Evolutionary conservation across 2,329 filamentous ascomycete genomes (phyloP), one percentile per base, ranked within the genome.

Genomic region (Fusarium fracticaudum): DNA sequence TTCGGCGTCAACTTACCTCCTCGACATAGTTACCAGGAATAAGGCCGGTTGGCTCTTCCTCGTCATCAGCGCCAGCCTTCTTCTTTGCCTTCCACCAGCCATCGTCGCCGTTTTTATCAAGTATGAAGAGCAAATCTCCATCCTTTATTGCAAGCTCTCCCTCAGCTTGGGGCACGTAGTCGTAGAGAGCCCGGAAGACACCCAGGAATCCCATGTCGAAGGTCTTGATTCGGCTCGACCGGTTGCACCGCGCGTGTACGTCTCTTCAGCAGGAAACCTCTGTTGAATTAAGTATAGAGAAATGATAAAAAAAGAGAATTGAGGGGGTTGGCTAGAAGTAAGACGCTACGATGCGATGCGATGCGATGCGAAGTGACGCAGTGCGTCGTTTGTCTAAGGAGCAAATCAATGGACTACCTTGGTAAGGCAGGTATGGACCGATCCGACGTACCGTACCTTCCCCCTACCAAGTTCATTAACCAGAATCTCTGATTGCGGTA

Each of bases 31-130:
- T 99, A 81, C 93, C 95, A 20, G 96, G 96, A 68, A 99, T 92
- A 80, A 98, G 85, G 69, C 95, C 95, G 77, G 94, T 91, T 7
- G 95, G 95, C 84, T 98, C 95, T 48, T 98, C 95, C 47, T 97
- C 95, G 48, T 97, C 95, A 43, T 95, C 93, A 33, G 86, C 88
- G 38, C 89, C 90, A 73, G 95, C 94, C 85, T 92, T 94, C 87
- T 97, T 98, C 87, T 97, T 98, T 54, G 93, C 94, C 83, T 92
- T 96, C 96, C 96, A 98, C 96, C 96, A 98, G 81, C 94, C 84
- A 91, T 91, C 89, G 40, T 93, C 91, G 58, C 85, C 82, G 73
- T 91, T 93, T 85, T 97, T 97, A 79, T 97, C 94, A 65, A 97
- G 85, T 66, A 98, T 88, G 83, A 95, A 98, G 68, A 98, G 90